Percentiles rank a stretch among this genome's conserved stretches.
Conservation (phyloP, 164 flowering plant species). For the Annona cherimola region DNA sequence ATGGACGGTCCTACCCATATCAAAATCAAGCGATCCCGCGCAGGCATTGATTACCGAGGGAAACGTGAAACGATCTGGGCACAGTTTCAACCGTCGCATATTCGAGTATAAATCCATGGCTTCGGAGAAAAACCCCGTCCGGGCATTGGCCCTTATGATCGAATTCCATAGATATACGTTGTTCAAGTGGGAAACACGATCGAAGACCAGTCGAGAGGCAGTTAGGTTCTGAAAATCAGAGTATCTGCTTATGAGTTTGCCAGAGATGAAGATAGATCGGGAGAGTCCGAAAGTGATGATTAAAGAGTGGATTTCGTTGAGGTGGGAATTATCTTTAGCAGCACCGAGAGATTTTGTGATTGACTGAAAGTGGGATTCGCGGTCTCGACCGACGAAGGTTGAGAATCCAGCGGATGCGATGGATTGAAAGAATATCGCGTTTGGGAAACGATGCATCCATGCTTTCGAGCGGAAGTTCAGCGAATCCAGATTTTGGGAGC, state of each 20-base stretch:
- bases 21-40: slow-evolving; percentile 25
- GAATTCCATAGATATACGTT: slow-evolving; percentile 49
- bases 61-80: slow-evolving; percentile 40
- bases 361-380: slow-evolving; percentile 13
- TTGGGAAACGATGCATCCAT: neutral
- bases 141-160: slow-evolving; percentile 47
- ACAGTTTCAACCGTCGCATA: slow-evolving; percentile 23
- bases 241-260: slow-evolving; percentile 45
- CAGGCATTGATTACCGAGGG: slow-evolving; percentile 54
- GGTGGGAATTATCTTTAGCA: slow-evolving; percentile 12
- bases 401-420: neutral
- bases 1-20: slow-evolving; percentile 35
- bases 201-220: slow-evolving; percentile 33
- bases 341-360: slow-evolving; percentile 26
- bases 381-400: slow-evolving; percentile 9
- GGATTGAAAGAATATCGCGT: neutral
- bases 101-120: slow-evolving; percentile 31
- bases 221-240: slow-evolving; percentile 28
- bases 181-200: slow-evolving; percentile 17
- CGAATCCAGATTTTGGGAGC: slow-evolving; percentile 7
- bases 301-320: slow-evolving; percentile 33
- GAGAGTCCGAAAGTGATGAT: slow-evolving; percentile 34
- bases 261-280: slow-evolving; percentile 33
- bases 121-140: slow-evolving; percentile 28
- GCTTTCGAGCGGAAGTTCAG: neutral